Evolutionary conservation across 1,284 basidiomycete species (phyloP).

Genomic region (Phaffia rhodozyma): DNA sequence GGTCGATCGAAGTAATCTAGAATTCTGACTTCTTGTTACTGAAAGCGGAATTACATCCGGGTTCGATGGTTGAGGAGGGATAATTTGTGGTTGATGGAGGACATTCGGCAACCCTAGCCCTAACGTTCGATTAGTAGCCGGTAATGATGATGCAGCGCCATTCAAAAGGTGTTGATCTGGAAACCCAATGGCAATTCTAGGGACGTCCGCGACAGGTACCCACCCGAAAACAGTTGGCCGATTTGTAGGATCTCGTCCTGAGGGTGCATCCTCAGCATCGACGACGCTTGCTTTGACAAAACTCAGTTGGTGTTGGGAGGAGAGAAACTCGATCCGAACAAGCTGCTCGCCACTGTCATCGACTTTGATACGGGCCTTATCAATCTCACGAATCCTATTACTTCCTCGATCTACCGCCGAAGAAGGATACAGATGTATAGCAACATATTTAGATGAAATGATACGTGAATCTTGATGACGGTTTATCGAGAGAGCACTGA

Average conservation of each 20-base stretch:
- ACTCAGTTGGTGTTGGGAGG: not conserved
- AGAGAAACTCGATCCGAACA: constrained; percentile 7
- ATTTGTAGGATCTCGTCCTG: not conserved
- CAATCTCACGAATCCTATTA: not conserved
- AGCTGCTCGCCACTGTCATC: not conserved
- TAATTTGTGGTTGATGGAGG: not conserved
- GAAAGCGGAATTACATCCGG: too few relatives aligned
- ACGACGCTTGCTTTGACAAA: constrained; percentile 5
- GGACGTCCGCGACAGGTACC: not conserved
- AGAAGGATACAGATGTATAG: not conserved
- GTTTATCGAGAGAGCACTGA: not conserved
- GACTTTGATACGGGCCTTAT: not conserved
- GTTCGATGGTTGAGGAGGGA: not conserved
- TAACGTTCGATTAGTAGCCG: too few relatives aligned
- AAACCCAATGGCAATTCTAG: not conserved
- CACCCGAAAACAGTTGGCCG: constrained; percentile 7
- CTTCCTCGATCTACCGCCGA: not conserved
- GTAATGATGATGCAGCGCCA: not conserved
- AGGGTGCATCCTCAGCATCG: constrained; percentile 1
- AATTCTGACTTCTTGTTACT: not conserved
- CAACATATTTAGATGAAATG: not conserved
- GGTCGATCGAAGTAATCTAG: not conserved
- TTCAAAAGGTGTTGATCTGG: not conserved
- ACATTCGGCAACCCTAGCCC: too few relatives aligned
- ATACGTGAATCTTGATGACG: too few relatives aligned